Percentiles rank a stretch among this genome's conserved stretches.
Evolutionary conservation across 352 stramenopile genomes (phyloP).

Genomic region (Phytophthora sojae): DNA sequence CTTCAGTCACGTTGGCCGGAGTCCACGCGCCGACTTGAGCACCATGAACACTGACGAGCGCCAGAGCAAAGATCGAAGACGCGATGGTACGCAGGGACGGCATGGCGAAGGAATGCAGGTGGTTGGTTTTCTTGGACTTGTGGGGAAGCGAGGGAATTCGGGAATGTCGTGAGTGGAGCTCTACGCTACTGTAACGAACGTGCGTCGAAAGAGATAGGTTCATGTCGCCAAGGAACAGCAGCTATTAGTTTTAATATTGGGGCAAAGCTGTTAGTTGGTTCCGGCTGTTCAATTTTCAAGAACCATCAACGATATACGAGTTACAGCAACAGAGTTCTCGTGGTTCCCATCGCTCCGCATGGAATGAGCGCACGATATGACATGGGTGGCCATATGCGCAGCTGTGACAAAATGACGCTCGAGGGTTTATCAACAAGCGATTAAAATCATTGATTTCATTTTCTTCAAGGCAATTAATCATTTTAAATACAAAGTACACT

Average conservation of each 20-base stretch:
- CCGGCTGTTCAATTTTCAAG: constrained; percentile 9
- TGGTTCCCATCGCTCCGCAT: constrained; percentile 13
- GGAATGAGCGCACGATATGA: constrained; percentile 12
- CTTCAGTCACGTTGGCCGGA: constrained; percentile 19
- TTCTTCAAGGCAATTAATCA: too few species aligned
- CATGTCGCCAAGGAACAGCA: too few species aligned
- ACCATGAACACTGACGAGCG: constrained; percentile 3
- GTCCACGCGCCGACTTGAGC: constrained; percentile 4
- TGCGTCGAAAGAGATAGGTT: neutral
- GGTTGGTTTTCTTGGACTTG: constrained; percentile 8
- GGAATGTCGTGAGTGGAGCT: constrained; percentile 3
- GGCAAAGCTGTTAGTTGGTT: constrained; percentile 2
- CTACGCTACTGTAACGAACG: neutral
- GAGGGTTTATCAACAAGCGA: too few species aligned
- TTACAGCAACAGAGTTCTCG: neutral
- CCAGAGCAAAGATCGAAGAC: constrained; percentile 13
- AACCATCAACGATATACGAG: neutral
- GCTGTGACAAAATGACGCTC: neutral
- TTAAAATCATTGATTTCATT: too few species aligned
- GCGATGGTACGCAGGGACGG: constrained; percentile 11
- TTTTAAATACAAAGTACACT: too few species aligned
- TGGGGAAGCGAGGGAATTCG: constrained; percentile 12
- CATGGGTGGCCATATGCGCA: neutral
- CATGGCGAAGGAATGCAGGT: constrained; percentile 5
- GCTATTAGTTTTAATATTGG: neutral